Conservation (phyloP, 352 stramenopile species). For the Phytophthora aleatoria region DNA sequence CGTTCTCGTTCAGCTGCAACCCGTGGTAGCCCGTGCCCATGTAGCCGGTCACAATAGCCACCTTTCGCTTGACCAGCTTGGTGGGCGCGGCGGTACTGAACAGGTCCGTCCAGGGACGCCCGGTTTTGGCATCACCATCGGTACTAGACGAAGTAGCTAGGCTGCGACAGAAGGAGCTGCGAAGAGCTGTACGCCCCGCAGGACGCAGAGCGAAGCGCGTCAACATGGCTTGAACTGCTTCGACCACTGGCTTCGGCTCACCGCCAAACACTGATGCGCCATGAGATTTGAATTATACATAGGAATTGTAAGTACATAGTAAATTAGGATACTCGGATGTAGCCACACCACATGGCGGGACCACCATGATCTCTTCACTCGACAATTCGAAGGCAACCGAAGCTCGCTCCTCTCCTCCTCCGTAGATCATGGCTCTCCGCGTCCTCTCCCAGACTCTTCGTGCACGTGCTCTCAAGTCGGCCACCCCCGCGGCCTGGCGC, state of each 20-base stretch:
- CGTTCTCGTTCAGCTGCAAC: constrained; percentile 80
- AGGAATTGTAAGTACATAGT: constrained; percentile 10
- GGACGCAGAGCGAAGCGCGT: constrained; percentile 28
- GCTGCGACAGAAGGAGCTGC: constrained; percentile 13
- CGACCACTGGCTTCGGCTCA: constrained; percentile 17
- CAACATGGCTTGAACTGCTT: constrained; percentile 19
- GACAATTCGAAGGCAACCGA: constrained; percentile 28
- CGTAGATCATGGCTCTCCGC: constrained; percentile 52
- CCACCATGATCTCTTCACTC: constrained; percentile 24
- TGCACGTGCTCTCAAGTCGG: constrained; percentile 31
- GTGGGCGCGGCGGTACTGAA: neutral
- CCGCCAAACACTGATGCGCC: neutral
- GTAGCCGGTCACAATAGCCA: constrained; percentile 88
- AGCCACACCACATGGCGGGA: constrained; percentile 12
- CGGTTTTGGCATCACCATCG: neutral
- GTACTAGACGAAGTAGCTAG: constrained; percentile 3
- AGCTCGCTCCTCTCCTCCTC: constrained; percentile 1
- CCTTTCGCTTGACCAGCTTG: constrained; percentile 85
- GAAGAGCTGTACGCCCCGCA: constrained; percentile 13
- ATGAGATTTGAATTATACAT: constrained; percentile 3
- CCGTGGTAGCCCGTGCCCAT: constrained; percentile 79
- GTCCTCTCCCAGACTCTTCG: constrained; percentile 62
- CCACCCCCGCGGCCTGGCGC: constrained; percentile 35
- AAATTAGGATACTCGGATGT: constrained; percentile 4
- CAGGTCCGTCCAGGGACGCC: constrained; percentile 10